Evolutionary conservation across 495 filamentous ascomycete genomes (phyloP).

Genomic region (Penicillium coprophilum): DNA sequence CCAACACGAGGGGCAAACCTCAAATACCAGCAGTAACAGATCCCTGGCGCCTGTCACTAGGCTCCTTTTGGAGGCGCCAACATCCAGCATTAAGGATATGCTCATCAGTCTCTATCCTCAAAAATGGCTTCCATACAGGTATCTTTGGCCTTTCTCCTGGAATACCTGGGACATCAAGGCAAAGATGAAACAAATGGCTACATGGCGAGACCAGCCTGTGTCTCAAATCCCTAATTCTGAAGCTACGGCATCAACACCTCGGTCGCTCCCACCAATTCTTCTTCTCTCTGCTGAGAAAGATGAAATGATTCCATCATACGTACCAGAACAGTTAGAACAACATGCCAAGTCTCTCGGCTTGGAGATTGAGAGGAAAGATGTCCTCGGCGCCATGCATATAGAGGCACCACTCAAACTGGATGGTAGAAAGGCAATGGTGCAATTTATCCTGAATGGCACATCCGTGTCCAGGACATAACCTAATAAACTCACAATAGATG

Average conservation of each 20-base stretch:
- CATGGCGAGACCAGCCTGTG: conserved; percentile 15
- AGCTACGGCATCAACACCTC: not conserved
- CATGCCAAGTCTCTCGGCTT: conserved; percentile 34
- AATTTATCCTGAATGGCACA: conserved; percentile 25
- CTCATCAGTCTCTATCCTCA: conserved; percentile 73
- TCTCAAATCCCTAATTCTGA: not conserved
- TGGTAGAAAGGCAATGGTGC: conserved; percentile 44
- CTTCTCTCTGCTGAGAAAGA: conserved; percentile 65
- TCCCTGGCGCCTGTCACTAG: conserved; percentile 38
- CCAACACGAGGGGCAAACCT: conserved; percentile 19
- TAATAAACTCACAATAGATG: not conserved
- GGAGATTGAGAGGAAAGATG: conserved; percentile 31
- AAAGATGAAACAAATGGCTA: conserved; percentile 38
- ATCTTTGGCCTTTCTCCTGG: conserved; percentile 55
- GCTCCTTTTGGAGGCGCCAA: conserved; percentile 75
- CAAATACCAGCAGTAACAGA: not conserved
- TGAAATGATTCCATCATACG: conserved; percentile 63
- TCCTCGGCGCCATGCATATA: conserved; percentile 54
- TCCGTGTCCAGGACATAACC: not conserved
- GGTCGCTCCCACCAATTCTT: conserved; percentile 43
- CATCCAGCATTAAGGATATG: conserved; percentile 71
- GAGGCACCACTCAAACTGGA: conserved; percentile 43
- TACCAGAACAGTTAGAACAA: conserved; percentile 49
- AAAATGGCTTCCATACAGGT: conserved; percentile 76
- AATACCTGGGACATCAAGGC: conserved; percentile 51